These are phyloP conservation scores for Phytophthora boehmeriae DNA, from an alignment of 352 stramenopile species.

Conservation along the genomic window DNA sequence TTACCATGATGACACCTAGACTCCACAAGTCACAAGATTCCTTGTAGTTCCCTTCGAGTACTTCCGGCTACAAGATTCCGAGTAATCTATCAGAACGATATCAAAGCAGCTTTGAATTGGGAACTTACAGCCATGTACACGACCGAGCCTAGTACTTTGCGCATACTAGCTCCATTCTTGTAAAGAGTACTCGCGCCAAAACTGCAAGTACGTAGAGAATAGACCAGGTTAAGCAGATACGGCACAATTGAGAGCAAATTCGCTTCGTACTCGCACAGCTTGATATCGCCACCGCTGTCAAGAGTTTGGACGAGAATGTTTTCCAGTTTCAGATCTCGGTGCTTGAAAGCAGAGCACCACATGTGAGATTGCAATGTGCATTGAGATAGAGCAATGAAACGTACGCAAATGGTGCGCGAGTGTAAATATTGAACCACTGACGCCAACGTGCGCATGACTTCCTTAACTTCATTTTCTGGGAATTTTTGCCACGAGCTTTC, in stretches of 20 bases:
- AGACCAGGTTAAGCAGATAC: conserved; percentile 38
- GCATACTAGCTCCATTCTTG: conserved; percentile 77
- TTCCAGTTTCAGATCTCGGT: conserved; percentile 83
- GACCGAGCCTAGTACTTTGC: conserved; percentile 77
- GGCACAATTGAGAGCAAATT: not conserved
- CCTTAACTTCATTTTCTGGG: conserved; percentile 60
- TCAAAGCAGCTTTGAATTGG: not conserved
- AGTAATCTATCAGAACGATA: not conserved
- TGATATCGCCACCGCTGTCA: conserved; percentile 58
- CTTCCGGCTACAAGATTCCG: conserved; percentile 51
- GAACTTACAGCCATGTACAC: conserved; percentile 83
- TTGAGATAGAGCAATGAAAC: conserved; percentile 9
- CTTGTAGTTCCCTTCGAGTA: conserved; percentile 76
- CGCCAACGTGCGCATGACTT: conserved; percentile 64
- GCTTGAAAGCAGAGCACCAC: conserved; percentile 31
- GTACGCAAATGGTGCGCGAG: conserved; percentile 79
- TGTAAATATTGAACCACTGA: conserved; percentile 85
- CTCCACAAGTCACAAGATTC: conserved; percentile 84
- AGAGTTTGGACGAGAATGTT: conserved; percentile 80
- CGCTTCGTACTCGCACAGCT: conserved; percentile 77
- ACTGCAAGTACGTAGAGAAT: conserved; percentile 53
- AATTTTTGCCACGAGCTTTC: conserved; percentile 53
- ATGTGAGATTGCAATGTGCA: not conserved
- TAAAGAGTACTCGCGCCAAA: conserved; percentile 85
- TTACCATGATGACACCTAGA: conserved; percentile 82